Percentiles rank a stretch among this genome's conserved stretches.
Conservation (phyloP, 352 stramenopile species). For the Pythium chondricola region DNA sequence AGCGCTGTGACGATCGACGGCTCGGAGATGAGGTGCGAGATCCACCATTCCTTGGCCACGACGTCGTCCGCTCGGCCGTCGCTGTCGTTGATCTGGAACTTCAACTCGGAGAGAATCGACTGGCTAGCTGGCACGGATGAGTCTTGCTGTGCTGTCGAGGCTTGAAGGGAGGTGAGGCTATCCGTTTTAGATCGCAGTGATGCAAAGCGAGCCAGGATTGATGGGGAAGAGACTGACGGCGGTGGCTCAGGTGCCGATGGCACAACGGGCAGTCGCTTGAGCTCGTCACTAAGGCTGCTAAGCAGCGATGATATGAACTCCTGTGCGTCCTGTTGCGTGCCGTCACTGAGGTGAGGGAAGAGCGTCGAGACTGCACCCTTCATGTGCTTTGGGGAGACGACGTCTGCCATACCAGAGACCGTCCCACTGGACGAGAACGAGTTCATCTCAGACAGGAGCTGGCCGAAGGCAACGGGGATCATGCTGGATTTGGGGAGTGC, state of each 20-base stretch:
- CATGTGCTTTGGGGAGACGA: slow-evolving; percentile 64
- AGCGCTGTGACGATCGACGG: slow-evolving; percentile 93
- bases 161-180: background rate
- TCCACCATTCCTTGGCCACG: slow-evolving; percentile 96
- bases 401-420: slow-evolving; percentile 21
- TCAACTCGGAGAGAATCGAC: background rate
- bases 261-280: slow-evolving; percentile 72
- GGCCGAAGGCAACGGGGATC: slow-evolving; percentile 59
- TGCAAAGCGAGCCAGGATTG: slow-evolving; percentile 9
- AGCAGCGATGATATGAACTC: slow-evolving; percentile 93
- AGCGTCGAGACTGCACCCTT: slow-evolving; percentile 69
- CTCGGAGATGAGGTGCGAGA: slow-evolving; percentile 92
- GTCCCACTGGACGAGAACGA: slow-evolving; percentile 19
- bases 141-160: background rate
- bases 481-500: slow-evolving; percentile 27
- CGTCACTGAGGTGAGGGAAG: slow-evolving; percentile 86
- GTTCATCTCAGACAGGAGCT: slow-evolving; percentile 63
- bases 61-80: slow-evolving; percentile 90
- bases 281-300: slow-evolving; percentile 90
- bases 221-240: background rate
- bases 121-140: too few relatives aligned
- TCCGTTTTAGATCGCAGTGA: background rate
- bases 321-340: slow-evolving; percentile 94
- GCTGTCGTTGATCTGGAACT: slow-evolving; percentile 86
- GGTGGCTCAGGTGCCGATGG: background rate